Percentiles rank a stretch among this genome's conserved stretches.
Conservation (phyloP, 176 grass and related monocot species). For the Eragrostis curvula region DNA sequence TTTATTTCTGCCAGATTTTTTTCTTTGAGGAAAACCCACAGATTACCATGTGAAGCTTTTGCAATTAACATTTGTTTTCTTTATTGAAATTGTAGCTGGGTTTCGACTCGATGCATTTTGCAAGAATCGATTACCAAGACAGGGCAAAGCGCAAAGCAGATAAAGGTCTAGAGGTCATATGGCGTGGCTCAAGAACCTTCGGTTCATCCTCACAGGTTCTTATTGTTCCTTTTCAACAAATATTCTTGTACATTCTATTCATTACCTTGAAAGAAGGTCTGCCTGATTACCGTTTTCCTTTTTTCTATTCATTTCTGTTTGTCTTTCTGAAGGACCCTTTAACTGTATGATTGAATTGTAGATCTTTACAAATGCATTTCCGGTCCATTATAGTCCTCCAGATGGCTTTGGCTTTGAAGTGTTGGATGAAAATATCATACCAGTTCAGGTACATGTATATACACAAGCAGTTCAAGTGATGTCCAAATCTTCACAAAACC, state of each 20-base stretch:
- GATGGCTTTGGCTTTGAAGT: slow-evolving; percentile 86
- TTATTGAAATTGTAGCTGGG: slow-evolving; percentile 67
- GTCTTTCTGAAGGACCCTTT: neutral
- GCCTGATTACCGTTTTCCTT: neutral
- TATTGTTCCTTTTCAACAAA: slow-evolving; percentile 1
- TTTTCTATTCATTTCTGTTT: neutral
- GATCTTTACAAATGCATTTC: slow-evolving; percentile 95
- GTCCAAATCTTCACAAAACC: neutral
- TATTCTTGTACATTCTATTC: neutral
- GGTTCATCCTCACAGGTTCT: slow-evolving; percentile 89
- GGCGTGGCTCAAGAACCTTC: slow-evolving; percentile 84
- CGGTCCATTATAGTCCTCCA: slow-evolving; percentile 93
- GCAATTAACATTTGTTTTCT: slow-evolving; percentile 25
- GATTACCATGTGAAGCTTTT: slow-evolving; percentile 13
- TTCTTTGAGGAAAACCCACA: neutral
- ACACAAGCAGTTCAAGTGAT: slow-evolving; percentile 13
- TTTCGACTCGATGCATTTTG: slow-evolving; percentile 91
- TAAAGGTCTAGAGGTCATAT: slow-evolving; percentile 92
- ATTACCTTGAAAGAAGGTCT: neutral
- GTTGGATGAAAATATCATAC: slow-evolving; percentile 51
- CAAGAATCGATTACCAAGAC: slow-evolving; percentile 98
- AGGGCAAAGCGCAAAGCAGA: slow-evolving; percentile 64
- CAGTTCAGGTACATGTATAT: slow-evolving; percentile 73
- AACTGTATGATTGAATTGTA: slow-evolving; percentile 48
- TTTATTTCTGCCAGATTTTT: neutral